A percentile compares a stretch with the other conserved stretches of the same genome.
phyloP scores from a whole-genome alignment of 306 rosid species.

The Gynostemma pentaphyllum region DNA sequence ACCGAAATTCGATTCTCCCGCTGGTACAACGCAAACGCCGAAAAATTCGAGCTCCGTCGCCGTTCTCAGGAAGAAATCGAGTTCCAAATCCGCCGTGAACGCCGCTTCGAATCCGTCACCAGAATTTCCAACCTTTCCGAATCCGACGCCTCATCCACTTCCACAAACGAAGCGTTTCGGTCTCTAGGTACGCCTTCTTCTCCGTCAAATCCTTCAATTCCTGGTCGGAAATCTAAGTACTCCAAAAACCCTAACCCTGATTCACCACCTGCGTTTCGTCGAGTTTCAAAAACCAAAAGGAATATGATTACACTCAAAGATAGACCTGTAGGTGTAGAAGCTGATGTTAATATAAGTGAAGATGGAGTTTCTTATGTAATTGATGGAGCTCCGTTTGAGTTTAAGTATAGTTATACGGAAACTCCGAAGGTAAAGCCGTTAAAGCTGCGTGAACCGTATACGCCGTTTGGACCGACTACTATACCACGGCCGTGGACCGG shows the following conservation, averaged over 20 bases:
- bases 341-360: conserved; percentile 39
- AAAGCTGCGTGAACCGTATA: conserved; percentile 54
- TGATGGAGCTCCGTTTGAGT: conserved; percentile 81
- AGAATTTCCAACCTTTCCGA: conserved; percentile 16
- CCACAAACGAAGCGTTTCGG: conserved; percentile 20
- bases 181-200: conserved; percentile 53
- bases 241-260: conserved; percentile 35
- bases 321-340: conserved; percentile 20
- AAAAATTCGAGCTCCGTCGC: conserved; percentile 46
- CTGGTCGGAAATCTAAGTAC: conserved; percentile 56
- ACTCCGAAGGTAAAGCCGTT: conserved; percentile 66
- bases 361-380: conserved; percentile 49
- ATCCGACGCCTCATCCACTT: not conserved
- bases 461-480: conserved; percentile 65
- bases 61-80: conserved; percentile 51
- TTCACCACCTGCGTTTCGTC: conserved; percentile 46
- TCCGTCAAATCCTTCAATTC: conserved; percentile 60
- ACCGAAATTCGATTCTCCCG: conserved; percentile 41
- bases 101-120: conserved; percentile 44
- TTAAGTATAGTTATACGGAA: conserved; percentile 93
- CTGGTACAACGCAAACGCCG: conserved; percentile 76
- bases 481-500: conserved; percentile 82
- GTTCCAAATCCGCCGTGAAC: conserved; percentile 56
- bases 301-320: conserved; percentile 10
- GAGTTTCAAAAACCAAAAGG: conserved; percentile 18